Evolutionary conservation across 345 rosid genomes (phyloP), one percentile per base, ranked within the genome.

Genomic region (Pugionium cornutum): DNA sequence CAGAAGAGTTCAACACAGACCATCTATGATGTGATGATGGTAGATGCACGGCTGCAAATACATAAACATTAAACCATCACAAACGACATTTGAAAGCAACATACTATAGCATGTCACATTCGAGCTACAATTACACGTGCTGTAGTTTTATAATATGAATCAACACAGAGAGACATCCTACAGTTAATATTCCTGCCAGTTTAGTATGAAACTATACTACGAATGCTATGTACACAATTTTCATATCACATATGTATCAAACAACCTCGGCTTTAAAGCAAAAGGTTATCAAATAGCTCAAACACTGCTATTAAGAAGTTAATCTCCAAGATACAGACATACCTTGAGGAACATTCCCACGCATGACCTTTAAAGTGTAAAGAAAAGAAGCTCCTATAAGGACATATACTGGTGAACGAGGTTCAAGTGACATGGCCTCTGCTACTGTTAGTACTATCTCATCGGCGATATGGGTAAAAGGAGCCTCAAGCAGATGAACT

Each of bases 391-490:
- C 95, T 67, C 95, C 96, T 79, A 86, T 75, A 37, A 92, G 86
- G 66, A 89, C 84, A 68, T 79, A 84, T 53, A 87, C 87, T 56
- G 98, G 98, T 32, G 98, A 92, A 8, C 88, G 88, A 66, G 97
- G 97, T 62, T 83, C 89, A 18, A 87, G 78, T 64, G 96, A 89
- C 87, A 92, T 87, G 74, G 98, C 98, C 79, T 92, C 97, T n/a
- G 92, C 98, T 31, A 92, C 98, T 30, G 97, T 89, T 39, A 89
- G 77, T 70, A 81, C 83, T 77, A 92, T 82, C 72, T 78, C 81
- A 67, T 89, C 98, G 18, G 77, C 77, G 83, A 87, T 67, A 75
- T 81, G 78, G 73, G 76, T 74, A 42, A 79, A 76, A 26, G 81
- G 81, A 58, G 91, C 82, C 84, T 92, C 98, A 74, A 80, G 82